phyloP scores from a whole-genome alignment of 768 basidiomycete genomes.

The Boletellus ananas region DNA sequence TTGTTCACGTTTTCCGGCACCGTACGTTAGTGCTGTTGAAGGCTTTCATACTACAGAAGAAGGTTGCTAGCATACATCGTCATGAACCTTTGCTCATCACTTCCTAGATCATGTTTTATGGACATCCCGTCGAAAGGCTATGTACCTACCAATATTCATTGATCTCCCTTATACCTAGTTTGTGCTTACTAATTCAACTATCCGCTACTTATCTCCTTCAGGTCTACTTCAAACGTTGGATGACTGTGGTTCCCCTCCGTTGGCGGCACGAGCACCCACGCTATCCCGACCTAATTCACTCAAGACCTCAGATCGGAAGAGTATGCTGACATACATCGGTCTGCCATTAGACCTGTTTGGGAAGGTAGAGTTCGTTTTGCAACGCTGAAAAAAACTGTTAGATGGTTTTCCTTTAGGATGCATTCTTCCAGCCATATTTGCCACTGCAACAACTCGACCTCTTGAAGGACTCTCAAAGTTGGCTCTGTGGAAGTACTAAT shows the following conservation, averaged over 20 bases:
- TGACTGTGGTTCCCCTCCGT: slow-evolving; percentile 86
- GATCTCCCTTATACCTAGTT: slow-evolving; percentile 89
- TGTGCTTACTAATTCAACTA: background rate
- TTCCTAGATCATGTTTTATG: slow-evolving; percentile 88
- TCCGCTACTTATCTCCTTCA: slow-evolving; percentile 26
- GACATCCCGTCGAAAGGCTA: slow-evolving; percentile 91
- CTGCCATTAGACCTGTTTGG: slow-evolving; percentile 94
- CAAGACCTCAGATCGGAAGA: slow-evolving; percentile 83
- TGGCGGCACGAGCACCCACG: slow-evolving; percentile 57
- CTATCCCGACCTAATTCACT: slow-evolving; percentile 74
- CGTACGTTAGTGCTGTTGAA: slow-evolving; percentile 92
- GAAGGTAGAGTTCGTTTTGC: slow-evolving; percentile 45
- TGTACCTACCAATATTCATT: slow-evolving; percentile 98
- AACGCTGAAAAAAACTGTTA: background rate
- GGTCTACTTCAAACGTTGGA: slow-evolving; percentile 85
- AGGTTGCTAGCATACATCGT: slow-evolving; percentile 44
- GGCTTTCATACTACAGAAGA: slow-evolving; percentile 88
- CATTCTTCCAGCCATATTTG: slow-evolving; percentile 97
- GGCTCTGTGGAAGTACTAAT: slow-evolving; percentile 95
- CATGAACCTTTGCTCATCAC: slow-evolving; percentile 7
- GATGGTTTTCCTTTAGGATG: slow-evolving; percentile 47
- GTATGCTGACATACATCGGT: slow-evolving; percentile 88
- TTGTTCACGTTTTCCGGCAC: slow-evolving; percentile 92
- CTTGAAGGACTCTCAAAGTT: slow-evolving; percentile 72
- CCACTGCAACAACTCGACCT: slow-evolving; percentile 94